Base-by-base conservation (phyloP, 257 asterid genomes). In the Ehretia macrophylla region DNA sequence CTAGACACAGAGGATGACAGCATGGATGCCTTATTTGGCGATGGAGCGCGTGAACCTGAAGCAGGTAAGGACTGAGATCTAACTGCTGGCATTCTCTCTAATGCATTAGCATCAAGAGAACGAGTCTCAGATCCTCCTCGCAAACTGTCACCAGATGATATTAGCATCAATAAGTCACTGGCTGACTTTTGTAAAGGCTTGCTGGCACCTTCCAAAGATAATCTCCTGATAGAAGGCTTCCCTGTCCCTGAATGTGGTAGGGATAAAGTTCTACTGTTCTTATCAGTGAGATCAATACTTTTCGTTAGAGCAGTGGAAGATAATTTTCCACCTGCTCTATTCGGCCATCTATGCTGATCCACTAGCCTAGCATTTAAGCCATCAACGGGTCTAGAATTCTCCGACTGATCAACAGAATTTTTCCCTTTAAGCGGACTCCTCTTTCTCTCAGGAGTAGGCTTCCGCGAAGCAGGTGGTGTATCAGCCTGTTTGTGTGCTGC, bases 311-410 rank as follows among this genome's bases (percentile, higher is more conserved):
- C 21, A 67, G 60, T 57, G 32, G 79, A 67, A 42, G 88, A 62
- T 16, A 67, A 56, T 73, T 70, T 83, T 51, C 77, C 87, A 65
- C 73, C 77, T 8, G 65, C 67, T 75, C 83, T 78, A 71, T 80
- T 78, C 20, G 83, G 88, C 99, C 99, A 79, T 62, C 88, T 81
- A 76, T 82, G 88, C 56, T 88, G 95, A 48, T 91, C 94, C 51
- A 82, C 83, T 23, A 80, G 22, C 60, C 88, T 88, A 61, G 80
- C 63, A 69, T 72, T 78, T 18, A 68, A 49, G 51, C 77, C 58
- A 55, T 86, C 96, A 62, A 79, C 67, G 9, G 91, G 96, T 61
- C 70, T 83, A 66, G 85, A 87, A 78, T 87, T 90, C 79, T 90
- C 96, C n/a, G 73, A 64, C 75, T 77, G 87, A 47, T 85, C 86